Percentiles rank a stretch among this genome's conserved stretches.
Evolutionary conservation across 129 eudicot species (phyloP).

Genomic region (Flaveria robusta): DNA sequence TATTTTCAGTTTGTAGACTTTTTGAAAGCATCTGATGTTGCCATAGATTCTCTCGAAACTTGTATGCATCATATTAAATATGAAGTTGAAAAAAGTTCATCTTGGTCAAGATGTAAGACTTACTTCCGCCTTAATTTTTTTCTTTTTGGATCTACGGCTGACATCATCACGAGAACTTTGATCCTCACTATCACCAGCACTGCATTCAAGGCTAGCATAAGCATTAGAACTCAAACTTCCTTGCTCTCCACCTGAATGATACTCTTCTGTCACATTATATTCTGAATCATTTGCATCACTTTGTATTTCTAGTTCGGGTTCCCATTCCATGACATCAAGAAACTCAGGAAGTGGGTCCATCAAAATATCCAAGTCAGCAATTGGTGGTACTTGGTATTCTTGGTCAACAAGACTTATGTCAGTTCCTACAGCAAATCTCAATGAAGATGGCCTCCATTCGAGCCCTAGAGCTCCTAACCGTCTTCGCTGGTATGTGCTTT

Average conservation of each 20-base stretch:
- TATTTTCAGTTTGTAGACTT: constrained; percentile 8
- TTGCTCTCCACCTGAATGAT: constrained; percentile 70
- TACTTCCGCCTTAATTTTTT: constrained; percentile 68
- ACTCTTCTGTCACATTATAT: constrained; percentile 71
- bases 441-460: constrained; percentile 89
- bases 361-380: constrained; percentile 77
- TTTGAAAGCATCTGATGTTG: neutral
- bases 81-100: constrained; percentile 1
- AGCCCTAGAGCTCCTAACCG: constrained; percentile 85
- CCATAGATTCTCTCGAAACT: constrained; percentile 4
- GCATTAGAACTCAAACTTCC: constrained; percentile 57
- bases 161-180: constrained; percentile 52
- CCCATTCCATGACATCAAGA: constrained; percentile 97
- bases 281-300: constrained; percentile 94
- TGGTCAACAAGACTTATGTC: constrained; percentile 85
- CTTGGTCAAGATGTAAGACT: constrained; percentile 5
- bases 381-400: constrained; percentile 78
- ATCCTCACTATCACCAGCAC: constrained; percentile 65
- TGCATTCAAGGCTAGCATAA: constrained; percentile 55
- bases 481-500: constrained; percentile 76
- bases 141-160: constrained; percentile 72
- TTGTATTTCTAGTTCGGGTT: constrained; percentile 74
- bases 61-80: constrained; percentile 15
- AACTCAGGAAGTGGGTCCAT: constrained; percentile 89
- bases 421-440: constrained; percentile 80